phyloP scores from a whole-genome alignment of 2,329 filamentous ascomycete genomes.

The Lasiodiplodia sp. region DNA sequence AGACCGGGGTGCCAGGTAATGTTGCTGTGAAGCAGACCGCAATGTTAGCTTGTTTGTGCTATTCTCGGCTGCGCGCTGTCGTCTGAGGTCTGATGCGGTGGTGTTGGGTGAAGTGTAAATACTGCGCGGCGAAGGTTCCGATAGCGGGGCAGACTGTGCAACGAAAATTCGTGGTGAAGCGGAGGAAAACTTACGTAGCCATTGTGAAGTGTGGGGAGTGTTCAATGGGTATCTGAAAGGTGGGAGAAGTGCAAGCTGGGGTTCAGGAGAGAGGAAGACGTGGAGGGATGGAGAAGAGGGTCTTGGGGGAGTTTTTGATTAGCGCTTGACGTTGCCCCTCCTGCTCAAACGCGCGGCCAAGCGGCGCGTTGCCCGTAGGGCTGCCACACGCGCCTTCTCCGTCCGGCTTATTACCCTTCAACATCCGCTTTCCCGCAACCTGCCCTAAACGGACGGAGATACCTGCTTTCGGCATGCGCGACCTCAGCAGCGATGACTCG shows the following conservation, averaged over 20 bases:
- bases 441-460: not conserved
- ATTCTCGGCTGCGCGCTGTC: not conserved
- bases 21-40: constrained; percentile 65
- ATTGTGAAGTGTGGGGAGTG: constrained; percentile 34
- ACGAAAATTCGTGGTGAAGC: not conserved
- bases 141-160: constrained; percentile 15
- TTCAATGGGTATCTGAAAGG: constrained; percentile 7
- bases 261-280: constrained; percentile 7
- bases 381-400: constrained; percentile 10
- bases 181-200: constrained; percentile 43
- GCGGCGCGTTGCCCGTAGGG: constrained; percentile 21
- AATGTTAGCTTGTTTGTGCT: not conserved
- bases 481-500: not conserved
- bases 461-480: not conserved
- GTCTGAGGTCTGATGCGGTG: not conserved
- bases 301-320: constrained; percentile 25
- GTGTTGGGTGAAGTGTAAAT: not conserved
- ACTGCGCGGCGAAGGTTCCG: not conserved
- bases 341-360: constrained; percentile 27
- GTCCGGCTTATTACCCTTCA: not conserved
- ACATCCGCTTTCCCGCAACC: not conserved
- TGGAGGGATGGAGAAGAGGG: constrained; percentile 14
- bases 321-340: constrained; percentile 28
- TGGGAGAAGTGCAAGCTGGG: not conserved
- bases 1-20: constrained; percentile 90